These are phyloP conservation scores for Fusarium udum DNA, from an alignment of 2,329 filamentous ascomycete genomes.

Conservation along the genomic window DNA sequence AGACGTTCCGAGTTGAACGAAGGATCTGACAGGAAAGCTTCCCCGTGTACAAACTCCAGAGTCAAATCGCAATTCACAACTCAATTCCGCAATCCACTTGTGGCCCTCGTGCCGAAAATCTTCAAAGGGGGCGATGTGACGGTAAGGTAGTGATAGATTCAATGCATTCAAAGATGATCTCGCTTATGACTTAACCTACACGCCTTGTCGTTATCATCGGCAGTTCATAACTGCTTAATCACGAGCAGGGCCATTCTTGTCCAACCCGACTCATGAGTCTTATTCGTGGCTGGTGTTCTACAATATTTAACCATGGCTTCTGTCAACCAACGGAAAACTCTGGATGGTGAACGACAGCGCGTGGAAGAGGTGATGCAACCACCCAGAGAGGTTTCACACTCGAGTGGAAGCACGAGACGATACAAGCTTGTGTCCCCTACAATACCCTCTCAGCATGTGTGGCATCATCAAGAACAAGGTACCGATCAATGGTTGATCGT, in stretches of 20 bases:
- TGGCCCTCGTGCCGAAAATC: background rate
- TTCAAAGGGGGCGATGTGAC: conserved; percentile 23
- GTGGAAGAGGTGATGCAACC: conserved; percentile 30
- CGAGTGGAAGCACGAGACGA: conserved; percentile 11
- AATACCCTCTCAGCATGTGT: conserved; percentile 11
- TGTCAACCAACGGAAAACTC: background rate
- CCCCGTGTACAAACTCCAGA: background rate
- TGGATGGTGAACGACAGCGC: conserved; percentile 9
- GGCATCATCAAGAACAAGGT: conserved; percentile 1
- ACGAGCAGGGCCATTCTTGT: conserved; percentile 4
- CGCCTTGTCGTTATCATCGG: conserved; percentile 17
- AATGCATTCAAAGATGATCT: conserved; percentile 21
- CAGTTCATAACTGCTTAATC: conserved; percentile 16
- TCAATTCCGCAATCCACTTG: background rate
- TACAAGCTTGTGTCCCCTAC: conserved; percentile 19
- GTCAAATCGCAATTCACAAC: conserved; percentile 2
- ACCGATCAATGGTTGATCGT: background rate
- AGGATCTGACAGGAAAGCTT: background rate
- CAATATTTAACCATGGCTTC: conserved; percentile 17
- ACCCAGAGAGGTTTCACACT: conserved; percentile 26
- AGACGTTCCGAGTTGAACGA: conserved; percentile 19
- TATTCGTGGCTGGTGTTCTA: conserved; percentile 17
- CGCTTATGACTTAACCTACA: conserved; percentile 26
- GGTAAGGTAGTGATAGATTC: conserved; percentile 17
- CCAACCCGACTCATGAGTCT: background rate